These are phyloP conservation scores for Penicillium subrubescens DNA, from an alignment of 495 filamentous ascomycete species.

Conservation along the genomic window DNA sequence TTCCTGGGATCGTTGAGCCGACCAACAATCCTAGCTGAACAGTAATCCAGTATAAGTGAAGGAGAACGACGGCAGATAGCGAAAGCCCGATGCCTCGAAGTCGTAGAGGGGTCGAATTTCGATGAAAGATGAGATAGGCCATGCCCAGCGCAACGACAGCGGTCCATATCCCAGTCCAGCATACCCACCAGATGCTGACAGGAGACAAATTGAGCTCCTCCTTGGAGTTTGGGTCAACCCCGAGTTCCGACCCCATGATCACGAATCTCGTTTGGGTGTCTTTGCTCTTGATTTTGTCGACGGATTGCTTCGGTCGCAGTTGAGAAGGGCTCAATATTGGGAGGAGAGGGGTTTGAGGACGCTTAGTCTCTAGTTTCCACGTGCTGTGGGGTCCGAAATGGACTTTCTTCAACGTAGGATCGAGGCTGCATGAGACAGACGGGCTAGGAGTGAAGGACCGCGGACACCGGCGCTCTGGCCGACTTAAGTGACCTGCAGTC, in stretches of 20 bases:
- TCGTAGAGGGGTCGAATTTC: slow-evolving; percentile 57
- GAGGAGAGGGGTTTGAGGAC: not conserved
- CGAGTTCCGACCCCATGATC: slow-evolving; percentile 41
- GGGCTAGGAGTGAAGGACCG: not conserved
- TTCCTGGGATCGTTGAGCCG: slow-evolving; percentile 59
- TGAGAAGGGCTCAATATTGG: not conserved
- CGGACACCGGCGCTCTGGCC: not conserved
- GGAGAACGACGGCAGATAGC: slow-evolving; percentile 56
- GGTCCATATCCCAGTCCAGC: slow-evolving; percentile 53
- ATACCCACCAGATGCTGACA: slow-evolving; percentile 38
- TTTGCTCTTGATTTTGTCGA: not conserved
- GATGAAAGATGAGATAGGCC: slow-evolving; percentile 54
- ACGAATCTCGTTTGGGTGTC: not conserved
- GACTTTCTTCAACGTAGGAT: not conserved
- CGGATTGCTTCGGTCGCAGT: not conserved
- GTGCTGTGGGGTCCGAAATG: not conserved
- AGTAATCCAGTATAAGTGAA: slow-evolving; percentile 65
- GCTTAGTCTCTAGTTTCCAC: not conserved
- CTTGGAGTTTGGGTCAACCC: slow-evolving; percentile 31
- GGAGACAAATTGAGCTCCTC: slow-evolving; percentile 21
- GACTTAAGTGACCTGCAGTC: not conserved
- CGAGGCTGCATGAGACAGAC: not conserved
- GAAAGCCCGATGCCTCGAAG: slow-evolving; percentile 65
- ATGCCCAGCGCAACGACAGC: slow-evolving; percentile 53
- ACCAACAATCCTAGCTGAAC: slow-evolving; percentile 61